Base-by-base conservation (phyloP, 2,329 filamentous ascomycete species). In the Claviceps capensis region DNA sequence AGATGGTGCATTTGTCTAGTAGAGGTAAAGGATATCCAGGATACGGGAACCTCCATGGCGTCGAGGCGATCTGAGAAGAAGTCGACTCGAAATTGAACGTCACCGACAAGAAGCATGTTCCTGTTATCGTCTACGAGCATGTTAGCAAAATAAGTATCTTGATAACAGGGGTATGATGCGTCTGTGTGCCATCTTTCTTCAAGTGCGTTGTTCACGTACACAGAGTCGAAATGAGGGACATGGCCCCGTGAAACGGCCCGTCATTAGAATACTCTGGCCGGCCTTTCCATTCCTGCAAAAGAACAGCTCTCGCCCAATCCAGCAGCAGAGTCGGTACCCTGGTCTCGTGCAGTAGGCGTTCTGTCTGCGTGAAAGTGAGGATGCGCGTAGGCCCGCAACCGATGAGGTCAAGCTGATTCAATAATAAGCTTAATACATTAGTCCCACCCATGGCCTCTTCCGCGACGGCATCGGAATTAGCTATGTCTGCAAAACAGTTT, bases 221-320 rank as follows among this genome's bases (percentile, higher is more conserved):
- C 64, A 95, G 77, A 23, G 81, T 77, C 34, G 79, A 73, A 47
- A 95, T 78, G 34, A 94, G 75, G 47, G 83, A 80, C 42, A 96
- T 69, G 7, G 88, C 88, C 50, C 87, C 85, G 14, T 87, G 86
- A 55, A 89, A 83, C 14, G 85, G 75, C 34, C 83, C 81, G 60
- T 85, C 83, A 51, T 78, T 81, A 2, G 80, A 72, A 49, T 95
- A 77, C 44, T 83, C 77, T 1, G 86, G 77, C 51, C 79, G 79
- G 0, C 88, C 86, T 61, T 91, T 78, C 90, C 90, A 96, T 55
- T 87, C 81, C 52, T 82, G 80, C 45, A 94, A 68, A 61, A 95
- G 78, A 1, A 93, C 76, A 0, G 83, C 82, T 54, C 85, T 76
- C 19, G 85, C 78, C 85, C 84, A 89, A 60, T 88, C 85, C 26